Percentiles rank a stretch among this genome's conserved stretches.
phyloP scores from a whole-genome alignment of 305 asterid species.

The Rubia balearica region DNA sequence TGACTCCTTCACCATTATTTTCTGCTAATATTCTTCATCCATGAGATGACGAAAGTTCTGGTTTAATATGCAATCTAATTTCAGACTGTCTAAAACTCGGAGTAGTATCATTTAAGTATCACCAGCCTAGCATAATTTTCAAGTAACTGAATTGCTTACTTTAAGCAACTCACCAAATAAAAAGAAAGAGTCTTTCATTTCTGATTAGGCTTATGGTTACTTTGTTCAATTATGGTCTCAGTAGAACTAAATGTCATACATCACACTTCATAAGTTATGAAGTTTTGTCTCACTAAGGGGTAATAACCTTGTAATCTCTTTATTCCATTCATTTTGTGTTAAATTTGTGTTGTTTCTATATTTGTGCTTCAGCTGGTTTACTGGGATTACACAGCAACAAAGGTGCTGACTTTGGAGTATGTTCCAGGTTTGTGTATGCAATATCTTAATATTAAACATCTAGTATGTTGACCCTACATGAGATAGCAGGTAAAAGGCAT shows the following conservation, averaged over 20 bases:
- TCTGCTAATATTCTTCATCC: too few relatives aligned
- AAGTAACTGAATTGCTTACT: background rate
- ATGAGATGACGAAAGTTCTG: background rate
- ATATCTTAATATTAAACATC: background rate
- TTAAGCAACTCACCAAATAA: background rate
- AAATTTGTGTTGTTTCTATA: slow-evolving; percentile 13
- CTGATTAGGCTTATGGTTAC: background rate
- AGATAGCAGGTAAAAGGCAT: background rate
- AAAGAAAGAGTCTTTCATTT: background rate
- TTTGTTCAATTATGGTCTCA: background rate
- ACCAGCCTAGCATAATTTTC: background rate
- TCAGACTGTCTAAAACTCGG: background rate
- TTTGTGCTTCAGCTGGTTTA: slow-evolving; percentile 49
- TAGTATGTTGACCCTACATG: background rate
- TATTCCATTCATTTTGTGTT: background rate
- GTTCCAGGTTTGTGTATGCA: slow-evolving; percentile 57
- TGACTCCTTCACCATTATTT: background rate
- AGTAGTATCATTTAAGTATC: background rate
- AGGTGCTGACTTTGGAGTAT: slow-evolving; percentile 87
- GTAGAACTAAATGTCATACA: background rate
- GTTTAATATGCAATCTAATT: background rate
- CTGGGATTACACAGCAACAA: slow-evolving; percentile 87
- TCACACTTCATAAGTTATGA: background rate
- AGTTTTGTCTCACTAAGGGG: background rate
- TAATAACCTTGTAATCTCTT: background rate